Evolutionary conservation across 2,329 filamentous ascomycete species (phyloP), one percentile per base, ranked within the genome.

Genomic region (Trichophyton verrucosum): DNA sequence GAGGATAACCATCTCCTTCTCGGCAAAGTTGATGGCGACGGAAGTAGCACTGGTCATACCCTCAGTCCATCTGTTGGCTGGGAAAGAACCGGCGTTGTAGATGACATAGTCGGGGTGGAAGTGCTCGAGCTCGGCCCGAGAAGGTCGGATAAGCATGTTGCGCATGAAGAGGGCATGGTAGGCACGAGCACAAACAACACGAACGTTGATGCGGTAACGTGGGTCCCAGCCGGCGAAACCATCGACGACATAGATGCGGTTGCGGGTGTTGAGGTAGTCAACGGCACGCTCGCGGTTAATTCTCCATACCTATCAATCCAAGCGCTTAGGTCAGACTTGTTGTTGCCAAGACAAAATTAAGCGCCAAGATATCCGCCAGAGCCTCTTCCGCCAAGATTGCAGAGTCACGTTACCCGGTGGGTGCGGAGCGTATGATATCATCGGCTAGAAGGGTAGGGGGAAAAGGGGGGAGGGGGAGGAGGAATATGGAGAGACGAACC

Each of bases 151-250:
- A 73, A 99, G 88, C 94, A 99, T 99, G 83, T 99, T 99, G 74
- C 91, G 89, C 94, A 99, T 99, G 86, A 99, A 99, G 66, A 99
- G 85, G 65, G 94, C 94, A 83, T 99, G 94, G 83, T 99, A 99
- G 77, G 94, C 94, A 74, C 94, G 91, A 68, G 94, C 94, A 80
- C 94, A 99, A 73, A 99, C 91, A 66, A 99, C 92, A 72, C 94
- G 91, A 70, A 99, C 94, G 71, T 86, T 89, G 80, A 99, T 97
- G 68, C 91, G 85, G 82, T 99, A 99, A 76, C 94, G 91, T 81
- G 95, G 87, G 71, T 99, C 94, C 94, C 94, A 99, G 75, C 94
- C 94, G 68, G 94, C 94, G 74, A 87, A 99, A 66, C 94, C 94
- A 75, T 99, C 94, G 67, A 99, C 83, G 67, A 99, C 94, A 77